Base-by-base conservation (phyloP, 129 eudicot species). In the Flaveria trinervia region DNA sequence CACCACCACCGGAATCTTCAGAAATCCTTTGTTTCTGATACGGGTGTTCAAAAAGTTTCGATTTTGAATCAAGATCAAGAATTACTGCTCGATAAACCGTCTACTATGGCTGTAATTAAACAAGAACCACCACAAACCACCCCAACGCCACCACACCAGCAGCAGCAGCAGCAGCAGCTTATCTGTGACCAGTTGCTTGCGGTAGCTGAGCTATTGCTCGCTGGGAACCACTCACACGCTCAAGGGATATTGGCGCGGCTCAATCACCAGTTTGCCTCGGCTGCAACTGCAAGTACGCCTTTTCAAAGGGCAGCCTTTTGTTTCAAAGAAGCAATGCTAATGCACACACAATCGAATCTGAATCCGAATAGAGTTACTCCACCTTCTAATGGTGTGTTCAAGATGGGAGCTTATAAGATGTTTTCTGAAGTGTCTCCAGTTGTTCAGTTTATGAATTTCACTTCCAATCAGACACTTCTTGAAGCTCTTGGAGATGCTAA, bases 231-330 rank as follows among this genome's bases (percentile, higher is more conserved):
- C 79, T 65, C 87, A 65, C 86, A 81, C 88, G 92, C 96, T 80
- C 96, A 90, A 90, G 89, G 64, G 96, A 90, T 90, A 90, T 90
- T 90, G 96, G 96, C 96, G 92, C 96, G 96, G 96, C 96, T 90
- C 96, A 90, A 90, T 90, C 96, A 90, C 85, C 90, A 83, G 80
- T 80, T 85, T 39, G 78, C 83, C 18, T 81, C 79, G 65, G 79
- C 76, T 72, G 9, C 59, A 36, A 43, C 79, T 52, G 56, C 77
- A 36, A 79, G 46, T 20, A 87, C 84, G 72, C 96, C 96, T 20
- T 87, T 85, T 59, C 82, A 76, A 44, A 83, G 90, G 85, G 82
- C 90, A 25, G 87, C 90, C 70, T 79, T 79, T 78, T 87, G 70
- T 44, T 77, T 87, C 83, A 87, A 83, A 57, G 92, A 89, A 80